These are phyloP conservation scores for Fragilaria radians DNA, from an alignment of 108 stramenopile genomes.

Conservation along the genomic window DNA sequence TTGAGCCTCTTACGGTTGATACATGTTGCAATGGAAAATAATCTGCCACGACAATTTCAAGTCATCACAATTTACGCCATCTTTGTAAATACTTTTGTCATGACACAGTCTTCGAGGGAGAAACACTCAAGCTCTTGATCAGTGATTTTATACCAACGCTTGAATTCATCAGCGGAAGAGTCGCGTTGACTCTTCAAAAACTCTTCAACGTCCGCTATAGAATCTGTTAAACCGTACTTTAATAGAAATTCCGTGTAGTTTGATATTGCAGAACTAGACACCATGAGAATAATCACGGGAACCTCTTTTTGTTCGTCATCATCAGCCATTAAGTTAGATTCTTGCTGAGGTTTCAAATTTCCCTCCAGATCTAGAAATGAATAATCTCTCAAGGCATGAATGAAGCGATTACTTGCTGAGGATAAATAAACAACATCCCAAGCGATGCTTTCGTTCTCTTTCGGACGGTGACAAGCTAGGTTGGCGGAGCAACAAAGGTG, in stretches of 20 bases:
- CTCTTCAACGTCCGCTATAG: not conserved
- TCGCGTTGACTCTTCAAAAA: not conserved
- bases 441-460: not conserved
- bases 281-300: not conserved
- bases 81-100: conserved; percentile 5
- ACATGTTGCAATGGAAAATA: too few species aligned
- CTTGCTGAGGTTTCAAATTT: not conserved
- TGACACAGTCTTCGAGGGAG: not conserved
- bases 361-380: conserved; percentile 1
- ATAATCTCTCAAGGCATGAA: conserved; percentile 4
- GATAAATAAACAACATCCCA: not conserved
- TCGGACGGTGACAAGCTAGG: not conserved
- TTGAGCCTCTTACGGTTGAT: too few species aligned
- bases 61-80: too few species aligned
- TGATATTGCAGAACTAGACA: not conserved
- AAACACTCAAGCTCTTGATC: not conserved
- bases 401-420: conserved; percentile 3
- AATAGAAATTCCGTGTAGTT: not conserved
- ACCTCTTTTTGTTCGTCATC: not conserved
- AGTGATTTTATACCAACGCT: conserved; percentile 7
- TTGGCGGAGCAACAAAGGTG: conserved; percentile 5
- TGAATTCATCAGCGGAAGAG: not conserved
- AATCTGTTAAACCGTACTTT: not conserved
- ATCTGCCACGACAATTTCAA: too few species aligned
- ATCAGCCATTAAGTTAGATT: not conserved